Conservation (phyloP, 2,329 filamentous ascomycete species). For the Teratosphaeria zuluensis region DNA sequence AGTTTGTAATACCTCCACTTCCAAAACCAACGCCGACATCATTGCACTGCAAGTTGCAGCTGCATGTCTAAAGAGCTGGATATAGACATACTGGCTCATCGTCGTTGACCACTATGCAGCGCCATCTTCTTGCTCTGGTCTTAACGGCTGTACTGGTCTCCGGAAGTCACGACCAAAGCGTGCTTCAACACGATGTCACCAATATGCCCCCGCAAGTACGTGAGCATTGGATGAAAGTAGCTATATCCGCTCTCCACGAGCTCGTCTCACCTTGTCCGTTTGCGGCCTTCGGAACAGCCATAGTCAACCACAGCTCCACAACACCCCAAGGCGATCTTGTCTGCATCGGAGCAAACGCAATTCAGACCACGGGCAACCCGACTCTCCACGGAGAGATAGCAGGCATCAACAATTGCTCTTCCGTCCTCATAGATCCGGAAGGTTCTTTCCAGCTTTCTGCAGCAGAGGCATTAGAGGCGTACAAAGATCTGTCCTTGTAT, state of each 20-base stretch:
- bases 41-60: not conserved
- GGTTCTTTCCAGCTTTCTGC: conserved; percentile 37
- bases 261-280: conserved; percentile 42
- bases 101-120: not conserved
- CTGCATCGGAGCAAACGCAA: conserved; percentile 43
- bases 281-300: conserved; percentile 43
- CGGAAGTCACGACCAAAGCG: not conserved
- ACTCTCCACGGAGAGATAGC: conserved; percentile 48
- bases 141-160: not conserved
- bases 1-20: not conserved
- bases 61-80: not conserved
- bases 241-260: conserved; percentile 37
- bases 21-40: not conserved
- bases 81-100: not conserved
- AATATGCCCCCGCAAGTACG: not conserved
- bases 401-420: conserved; percentile 45
- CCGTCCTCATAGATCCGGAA: conserved; percentile 36
- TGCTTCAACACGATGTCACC: not conserved
- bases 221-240: conserved; percentile 43
- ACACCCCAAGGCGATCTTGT: conserved; percentile 35
- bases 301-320: conserved; percentile 45
- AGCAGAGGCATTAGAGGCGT: conserved; percentile 35
- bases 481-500: conserved; percentile 41
- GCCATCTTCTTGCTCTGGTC: not conserved
- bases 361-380: conserved; percentile 39